Percentiles rank a stretch among this genome's conserved stretches.
Evolutionary conservation across 352 stramenopile species (phyloP).

Genomic region (Bremia lactucae): DNA sequence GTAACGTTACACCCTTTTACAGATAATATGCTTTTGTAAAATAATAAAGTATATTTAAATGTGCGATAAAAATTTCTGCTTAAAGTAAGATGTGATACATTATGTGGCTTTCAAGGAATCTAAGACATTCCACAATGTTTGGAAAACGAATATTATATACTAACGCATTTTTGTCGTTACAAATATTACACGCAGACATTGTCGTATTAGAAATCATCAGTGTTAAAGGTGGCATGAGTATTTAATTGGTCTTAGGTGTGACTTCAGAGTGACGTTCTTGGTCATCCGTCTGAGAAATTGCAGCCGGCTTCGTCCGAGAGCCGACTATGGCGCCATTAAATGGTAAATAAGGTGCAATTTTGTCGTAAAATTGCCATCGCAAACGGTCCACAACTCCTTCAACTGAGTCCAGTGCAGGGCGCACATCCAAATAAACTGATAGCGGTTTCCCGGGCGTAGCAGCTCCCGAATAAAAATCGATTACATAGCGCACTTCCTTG

Average conservation of each 20-base stretch:
- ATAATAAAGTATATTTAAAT: no score
- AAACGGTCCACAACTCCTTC: slow-evolving; percentile 65
- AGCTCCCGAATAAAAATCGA: slow-evolving; percentile 98
- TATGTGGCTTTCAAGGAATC: no score
- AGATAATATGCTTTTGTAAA: no score
- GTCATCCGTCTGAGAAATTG: slow-evolving; percentile 2
- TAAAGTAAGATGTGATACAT: no score
- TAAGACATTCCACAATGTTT: no score
- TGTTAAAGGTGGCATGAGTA: neutral
- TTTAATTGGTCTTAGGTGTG: slow-evolving; percentile 24
- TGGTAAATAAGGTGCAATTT: slow-evolving; percentile 55
- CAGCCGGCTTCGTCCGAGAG: neutral
- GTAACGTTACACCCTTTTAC: no score
- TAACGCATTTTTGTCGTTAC: no score
- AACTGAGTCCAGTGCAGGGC: slow-evolving; percentile 90
- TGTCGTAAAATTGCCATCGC: slow-evolving; percentile 72
- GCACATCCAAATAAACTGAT: slow-evolving; percentile 93
- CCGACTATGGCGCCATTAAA: slow-evolving; percentile 49
- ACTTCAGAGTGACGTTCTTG: slow-evolving; percentile 25
- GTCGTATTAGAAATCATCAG: no score
- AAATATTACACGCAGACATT: no score
- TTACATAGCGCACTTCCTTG: slow-evolving; percentile 94
- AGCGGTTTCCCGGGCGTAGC: slow-evolving; percentile 57
- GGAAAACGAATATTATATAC: no score
- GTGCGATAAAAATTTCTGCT: no score